phyloP scores from a whole-genome alignment of 2,329 filamentous ascomycete genomes.

The Diaporthe amygdali region DNA sequence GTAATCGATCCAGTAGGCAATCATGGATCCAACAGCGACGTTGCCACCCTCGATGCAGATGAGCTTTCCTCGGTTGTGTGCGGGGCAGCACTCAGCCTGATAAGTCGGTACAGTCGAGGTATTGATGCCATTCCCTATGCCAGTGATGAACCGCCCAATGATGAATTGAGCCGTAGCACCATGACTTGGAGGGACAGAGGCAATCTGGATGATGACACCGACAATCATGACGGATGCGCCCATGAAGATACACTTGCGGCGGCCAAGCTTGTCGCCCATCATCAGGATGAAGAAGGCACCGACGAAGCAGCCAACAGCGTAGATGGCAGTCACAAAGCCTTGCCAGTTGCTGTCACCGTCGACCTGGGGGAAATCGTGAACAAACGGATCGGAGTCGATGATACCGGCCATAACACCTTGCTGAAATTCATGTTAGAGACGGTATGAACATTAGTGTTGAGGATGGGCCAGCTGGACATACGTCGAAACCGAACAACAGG shows the following conservation, averaged over 20 bases:
- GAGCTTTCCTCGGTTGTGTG: conserved; percentile 63
- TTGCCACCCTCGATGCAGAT: conserved; percentile 61
- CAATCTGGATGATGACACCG: conserved; percentile 59
- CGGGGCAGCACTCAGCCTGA: conserved; percentile 46
- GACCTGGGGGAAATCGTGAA: conserved; percentile 36
- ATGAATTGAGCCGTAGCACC: conserved; percentile 55
- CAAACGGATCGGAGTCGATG: conserved; percentile 15
- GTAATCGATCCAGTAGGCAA: conserved; percentile 49
- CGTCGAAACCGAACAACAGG: conserved; percentile 25
- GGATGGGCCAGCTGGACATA: neutral
- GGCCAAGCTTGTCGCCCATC: conserved; percentile 59
- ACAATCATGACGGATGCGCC: conserved; percentile 59
- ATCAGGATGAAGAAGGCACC: conserved; percentile 45
- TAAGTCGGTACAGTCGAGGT: conserved; percentile 50
- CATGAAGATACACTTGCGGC: conserved; percentile 58
- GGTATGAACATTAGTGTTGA: too few relatives aligned
- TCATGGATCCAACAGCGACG: conserved; percentile 47
- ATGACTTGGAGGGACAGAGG: conserved; percentile 49
- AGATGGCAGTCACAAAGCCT: conserved; percentile 46
- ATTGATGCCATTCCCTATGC: conserved; percentile 56
- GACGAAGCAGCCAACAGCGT: conserved; percentile 47
- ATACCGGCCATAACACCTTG: conserved; percentile 27
- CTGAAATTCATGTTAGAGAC: neutral
- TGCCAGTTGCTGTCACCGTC: conserved; percentile 37
- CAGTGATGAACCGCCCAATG: conserved; percentile 53